phyloP scores from a whole-genome alignment of 768 basidiomycete genomes.

The Kwoniella sp. region DNA sequence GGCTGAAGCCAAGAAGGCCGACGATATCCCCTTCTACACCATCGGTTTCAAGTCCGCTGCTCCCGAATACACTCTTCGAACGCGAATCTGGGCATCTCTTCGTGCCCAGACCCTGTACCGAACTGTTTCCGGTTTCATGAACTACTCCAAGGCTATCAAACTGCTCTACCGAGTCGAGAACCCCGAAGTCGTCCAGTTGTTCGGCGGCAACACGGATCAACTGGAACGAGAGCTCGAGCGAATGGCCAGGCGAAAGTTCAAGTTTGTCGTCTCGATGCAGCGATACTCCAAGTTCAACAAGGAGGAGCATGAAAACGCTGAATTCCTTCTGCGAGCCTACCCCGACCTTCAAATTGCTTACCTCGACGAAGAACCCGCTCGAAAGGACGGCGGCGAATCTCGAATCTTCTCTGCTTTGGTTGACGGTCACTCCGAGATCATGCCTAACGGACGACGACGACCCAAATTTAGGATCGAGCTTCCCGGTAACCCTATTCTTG shows the following conservation, averaged over 20 bases:
- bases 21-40: slow-evolving; percentile 96
- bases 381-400: slow-evolving; percentile 93
- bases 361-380: slow-evolving; percentile 89
- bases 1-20: slow-evolving; percentile 66
- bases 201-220: slow-evolving; percentile 95
- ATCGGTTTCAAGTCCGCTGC: slow-evolving; percentile 99
- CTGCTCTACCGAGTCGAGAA: slow-evolving; percentile 99
- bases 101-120: slow-evolving; percentile 98
- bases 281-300: slow-evolving; percentile 99
- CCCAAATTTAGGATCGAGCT: slow-evolving; percentile 99
- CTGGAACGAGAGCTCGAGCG: slow-evolving; percentile 94
- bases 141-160: slow-evolving; percentile 99
- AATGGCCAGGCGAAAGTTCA: slow-evolving; percentile 98
- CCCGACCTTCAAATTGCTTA: slow-evolving; percentile 99
- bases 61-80: slow-evolving; percentile 96
- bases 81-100: slow-evolving; percentile 98
- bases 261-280: slow-evolving; percentile 99
- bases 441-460: slow-evolving; percentile 79
- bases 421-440: slow-evolving; percentile 96
- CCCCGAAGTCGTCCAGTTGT: slow-evolving; percentile 95
- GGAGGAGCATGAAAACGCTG: slow-evolving; percentile 98
- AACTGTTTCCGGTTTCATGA: slow-evolving; percentile 99
- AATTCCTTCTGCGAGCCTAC: slow-evolving; percentile 94
- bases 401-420: slow-evolving; percentile 94
- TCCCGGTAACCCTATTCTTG: slow-evolving; percentile 97